Base-by-base conservation (phyloP, 495 filamentous ascomycete genomes). In the Aspergillus ostianus region DNA sequence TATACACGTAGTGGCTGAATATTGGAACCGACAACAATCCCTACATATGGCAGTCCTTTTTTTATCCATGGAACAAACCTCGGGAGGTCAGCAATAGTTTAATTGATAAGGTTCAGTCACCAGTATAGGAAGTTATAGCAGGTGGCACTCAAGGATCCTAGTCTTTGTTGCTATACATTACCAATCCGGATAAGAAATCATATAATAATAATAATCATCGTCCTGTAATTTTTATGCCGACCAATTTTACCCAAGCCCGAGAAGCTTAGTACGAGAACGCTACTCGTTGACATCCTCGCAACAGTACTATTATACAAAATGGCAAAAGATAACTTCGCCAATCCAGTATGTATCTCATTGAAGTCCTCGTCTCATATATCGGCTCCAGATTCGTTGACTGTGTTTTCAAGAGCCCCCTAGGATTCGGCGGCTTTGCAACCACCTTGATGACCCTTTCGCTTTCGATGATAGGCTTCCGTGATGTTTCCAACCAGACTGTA, bases 361-460 rank as follows among this genome's bases (percentile, higher is more conserved):
- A n/a, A 32, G 8, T 17, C 4, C 13, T 41, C n/a, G 29, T 20
- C 18, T 45, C 4, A 29, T 44, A 19, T 2, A 45, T 21, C 4
- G 6, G 18, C 15, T 19, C 19, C 12, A 19, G 19, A 44, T 20
- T 1, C 45, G 4, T 13, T 36, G 15, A 50, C 23, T 30, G 56
- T 56, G 12, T 4, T 6, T 8, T 20, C 47, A 8, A 49, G 47
- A 49, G 47, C 21, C 47, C 50, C 17, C 50, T 52, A n/a, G 50
- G 21, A 29, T 52, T 52, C 9, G 50, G 50, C n/a, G 50, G 9
- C 7, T 52, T 52, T n/a, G 50, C 21, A 27, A 52, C 50, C 8
- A 52, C 50, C 10, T 26, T 52, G 2, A 52, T 29, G 26, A 52
- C 50, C 50, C 50, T 52, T 27, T 30, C 50, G 17, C 50, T 52